phyloP scores from a whole-genome alignment of 495 filamentous ascomycete genomes.

The Clohesyomyces aquaticus region DNA sequence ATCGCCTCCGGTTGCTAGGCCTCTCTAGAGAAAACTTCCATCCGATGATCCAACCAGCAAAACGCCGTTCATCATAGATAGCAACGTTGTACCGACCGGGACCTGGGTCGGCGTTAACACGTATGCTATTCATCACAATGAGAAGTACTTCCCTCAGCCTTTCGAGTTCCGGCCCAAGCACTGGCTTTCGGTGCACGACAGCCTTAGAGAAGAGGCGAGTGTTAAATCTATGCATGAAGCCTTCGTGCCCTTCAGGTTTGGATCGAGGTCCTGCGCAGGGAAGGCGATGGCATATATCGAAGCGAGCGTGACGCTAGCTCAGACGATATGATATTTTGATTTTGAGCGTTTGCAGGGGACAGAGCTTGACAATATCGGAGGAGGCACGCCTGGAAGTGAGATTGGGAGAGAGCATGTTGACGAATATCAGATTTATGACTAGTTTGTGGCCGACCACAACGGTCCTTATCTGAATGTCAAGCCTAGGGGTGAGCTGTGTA shows the following conservation, averaged over 20 bases:
- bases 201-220: neutral
- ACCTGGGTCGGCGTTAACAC: slow-evolving; percentile 9
- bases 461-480: slow-evolving; percentile 8
- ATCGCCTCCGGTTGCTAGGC: neutral
- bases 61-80: slow-evolving; percentile 49
- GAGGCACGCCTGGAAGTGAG: neutral
- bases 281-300: slow-evolving; percentile 38
- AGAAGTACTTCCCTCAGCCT: slow-evolving; percentile 13
- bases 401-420: neutral
- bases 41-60: neutral
- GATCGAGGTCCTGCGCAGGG: slow-evolving; percentile 28
- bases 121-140: slow-evolving; percentile 16
- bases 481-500: slow-evolving; percentile 1
- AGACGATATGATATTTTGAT: slow-evolving; percentile 23
- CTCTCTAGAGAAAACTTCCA: slow-evolving; percentile 1
- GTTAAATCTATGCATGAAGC: slow-evolving; percentile 2
- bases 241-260: slow-evolving; percentile 30
- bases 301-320: slow-evolving; percentile 20
- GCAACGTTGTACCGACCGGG: slow-evolving; percentile 12
- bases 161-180: slow-evolving; percentile 57
- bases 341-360: neutral
- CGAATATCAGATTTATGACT: slow-evolving; percentile 9
- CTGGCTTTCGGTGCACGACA: slow-evolving; percentile 50
- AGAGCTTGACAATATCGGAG: neutral
- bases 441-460: neutral